Conservation (phyloP, 371 early-diverging fungal species). For the Lichtheimia ornata region DNA sequence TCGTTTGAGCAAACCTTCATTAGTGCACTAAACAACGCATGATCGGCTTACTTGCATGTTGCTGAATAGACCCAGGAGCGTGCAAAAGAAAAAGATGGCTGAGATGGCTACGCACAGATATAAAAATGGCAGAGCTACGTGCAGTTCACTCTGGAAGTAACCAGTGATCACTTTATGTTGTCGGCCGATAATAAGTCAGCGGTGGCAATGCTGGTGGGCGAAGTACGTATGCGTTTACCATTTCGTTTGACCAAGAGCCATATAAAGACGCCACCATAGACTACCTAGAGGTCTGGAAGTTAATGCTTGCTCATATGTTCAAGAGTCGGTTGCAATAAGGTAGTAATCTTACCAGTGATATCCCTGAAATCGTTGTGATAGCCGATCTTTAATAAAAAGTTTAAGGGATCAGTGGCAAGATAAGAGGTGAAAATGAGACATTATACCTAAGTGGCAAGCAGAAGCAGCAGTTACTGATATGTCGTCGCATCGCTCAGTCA, state of each 20-base stretch:
- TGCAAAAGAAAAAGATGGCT: background rate
- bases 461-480: slow-evolving; percentile 7
- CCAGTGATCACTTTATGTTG: slow-evolving; percentile 1
- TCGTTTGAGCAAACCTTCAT: background rate
- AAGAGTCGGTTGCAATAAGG: background rate
- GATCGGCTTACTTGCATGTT: background rate
- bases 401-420: background rate
- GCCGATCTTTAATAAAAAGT: background rate
- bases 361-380: background rate
- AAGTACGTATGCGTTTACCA: background rate
- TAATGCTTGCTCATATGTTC: background rate
- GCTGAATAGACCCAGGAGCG: background rate
- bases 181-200: background rate
- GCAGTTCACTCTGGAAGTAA: background rate
- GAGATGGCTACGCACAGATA: slow-evolving; percentile 2
- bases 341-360: background rate
- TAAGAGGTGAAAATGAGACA: background rate
- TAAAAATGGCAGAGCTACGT: background rate
- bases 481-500: background rate
- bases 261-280: slow-evolving; percentile 7
- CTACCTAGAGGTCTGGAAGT: background rate
- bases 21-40: background rate
- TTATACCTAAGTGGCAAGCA: slow-evolving; percentile 7
- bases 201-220: background rate
- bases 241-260: slow-evolving; percentile 9